Percentiles rank a stretch among this genome's conserved stretches.
These are phyloP conservation scores for Pyrrhoderma lamaoense DNA, from an alignment of 1,284 basidiomycete species.

Conservation along the genomic window DNA sequence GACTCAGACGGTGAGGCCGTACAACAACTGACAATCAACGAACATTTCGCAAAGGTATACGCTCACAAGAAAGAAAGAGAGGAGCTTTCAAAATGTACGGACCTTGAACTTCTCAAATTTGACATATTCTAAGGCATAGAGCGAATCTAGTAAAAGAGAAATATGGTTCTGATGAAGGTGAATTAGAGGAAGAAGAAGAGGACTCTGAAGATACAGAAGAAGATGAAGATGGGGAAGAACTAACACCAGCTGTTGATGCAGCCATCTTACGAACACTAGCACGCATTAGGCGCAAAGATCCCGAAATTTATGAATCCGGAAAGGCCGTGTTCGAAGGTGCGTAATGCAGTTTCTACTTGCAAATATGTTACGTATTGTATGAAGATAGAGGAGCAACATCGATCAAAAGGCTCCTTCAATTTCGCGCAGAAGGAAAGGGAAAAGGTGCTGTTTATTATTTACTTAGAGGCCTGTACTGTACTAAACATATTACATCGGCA, in stretches of 20 bases:
- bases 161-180: constrained; percentile 67
- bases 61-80: constrained; percentile 76
- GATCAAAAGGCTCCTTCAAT: constrained; percentile 29
- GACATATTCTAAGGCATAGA: not conserved
- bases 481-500: constrained; percentile 20
- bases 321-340: constrained; percentile 73
- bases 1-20: constrained; percentile 39
- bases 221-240: constrained; percentile 92
- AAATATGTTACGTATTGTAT: not conserved
- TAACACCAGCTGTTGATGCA: constrained; percentile 91
- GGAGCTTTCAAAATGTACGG: constrained; percentile 70
- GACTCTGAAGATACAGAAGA: constrained; percentile 79
- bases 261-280: constrained; percentile 91
- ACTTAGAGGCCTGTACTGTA: not conserved
- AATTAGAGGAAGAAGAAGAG: constrained; percentile 48
- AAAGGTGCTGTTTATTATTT: constrained; percentile 36
- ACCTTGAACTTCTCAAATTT: not conserved
- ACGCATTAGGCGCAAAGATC: constrained; percentile 80
- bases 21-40: constrained; percentile 65
- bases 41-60: constrained; percentile 78
- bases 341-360: constrained; percentile 22
- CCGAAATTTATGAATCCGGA: constrained; percentile 68
- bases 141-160: constrained; percentile 67
- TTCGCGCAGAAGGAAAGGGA: constrained; percentile 33
- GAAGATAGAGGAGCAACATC: constrained; percentile 56